phyloP scores from a whole-genome alignment of 495 filamentous ascomycete genomes.

The Aspergillus egyptiacus region DNA sequence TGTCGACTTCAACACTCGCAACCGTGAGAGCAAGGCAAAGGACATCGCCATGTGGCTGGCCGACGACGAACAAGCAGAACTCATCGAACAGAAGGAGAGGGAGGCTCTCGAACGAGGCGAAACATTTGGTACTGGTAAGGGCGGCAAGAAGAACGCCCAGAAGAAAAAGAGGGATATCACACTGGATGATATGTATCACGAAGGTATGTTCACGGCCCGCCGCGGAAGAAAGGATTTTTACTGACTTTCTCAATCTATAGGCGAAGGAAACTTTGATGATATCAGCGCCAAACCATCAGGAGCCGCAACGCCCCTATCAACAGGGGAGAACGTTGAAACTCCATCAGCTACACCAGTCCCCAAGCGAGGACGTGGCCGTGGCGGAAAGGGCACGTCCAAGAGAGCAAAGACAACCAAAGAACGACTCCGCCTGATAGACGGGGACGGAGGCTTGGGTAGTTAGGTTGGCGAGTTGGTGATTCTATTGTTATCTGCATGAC shows the following conservation, averaged over 20 bases:
- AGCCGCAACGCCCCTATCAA: conserved; percentile 69
- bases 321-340: conserved; percentile 41
- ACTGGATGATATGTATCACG: conserved; percentile 96
- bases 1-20: conserved; percentile 90
- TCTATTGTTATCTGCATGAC: conserved; percentile 22
- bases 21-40: conserved; percentile 85
- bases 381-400: conserved; percentile 56
- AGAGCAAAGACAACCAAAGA: conserved; percentile 91
- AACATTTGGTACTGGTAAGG: conserved; percentile 44
- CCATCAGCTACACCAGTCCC: conserved; percentile 43
- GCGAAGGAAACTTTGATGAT: conserved; percentile 92
- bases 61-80: conserved; percentile 87
- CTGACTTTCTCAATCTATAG: conserved; percentile 37
- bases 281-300: conserved; percentile 72
- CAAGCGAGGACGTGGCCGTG: conserved; percentile 49
- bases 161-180: conserved; percentile 73
- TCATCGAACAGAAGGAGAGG: conserved; percentile 83
- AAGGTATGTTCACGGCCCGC: conserved; percentile 59
- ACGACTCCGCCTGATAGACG: conserved; percentile 80
- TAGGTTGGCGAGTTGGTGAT: conserved; percentile 19
- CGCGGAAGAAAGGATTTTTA: background rate
- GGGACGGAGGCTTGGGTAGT: conserved; percentile 47
- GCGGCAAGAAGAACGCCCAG: conserved; percentile 48
- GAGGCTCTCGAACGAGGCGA: conserved; percentile 61
- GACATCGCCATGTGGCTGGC: conserved; percentile 97